Conservation (phyloP, 2,329 filamentous ascomycete genomes). For the Ambrosiella cleistominuta region DNA sequence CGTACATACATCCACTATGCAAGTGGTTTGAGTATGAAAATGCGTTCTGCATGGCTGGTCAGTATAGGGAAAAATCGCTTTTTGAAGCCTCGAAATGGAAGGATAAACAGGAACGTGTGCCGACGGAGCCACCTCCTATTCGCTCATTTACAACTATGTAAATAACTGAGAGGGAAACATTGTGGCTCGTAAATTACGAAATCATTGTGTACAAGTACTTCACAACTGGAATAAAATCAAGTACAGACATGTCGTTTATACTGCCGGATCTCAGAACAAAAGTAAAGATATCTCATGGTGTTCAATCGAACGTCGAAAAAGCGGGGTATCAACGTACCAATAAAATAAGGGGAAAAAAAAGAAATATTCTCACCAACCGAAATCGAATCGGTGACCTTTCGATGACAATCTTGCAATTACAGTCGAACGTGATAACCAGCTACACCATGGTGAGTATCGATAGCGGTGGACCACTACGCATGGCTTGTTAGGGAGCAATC, state of each 20-base stretch:
- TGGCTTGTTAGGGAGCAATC: not conserved
- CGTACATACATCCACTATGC: not conserved
- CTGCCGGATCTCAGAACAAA: not conserved
- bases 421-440: slow-evolving; percentile 13
- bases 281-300: not conserved
- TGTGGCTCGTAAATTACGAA: too few species aligned
- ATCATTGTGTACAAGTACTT: too few species aligned
- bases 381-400: slow-evolving; percentile 13
- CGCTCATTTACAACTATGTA: not conserved
- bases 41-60: not conserved
- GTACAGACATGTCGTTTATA: too few species aligned
- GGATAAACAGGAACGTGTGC: not conserved
- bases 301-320: too few species aligned
- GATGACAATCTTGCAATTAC: slow-evolving; percentile 11
- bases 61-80: not conserved
- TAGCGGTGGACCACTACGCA: slow-evolving; percentile 10
- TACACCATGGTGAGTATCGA: slow-evolving; percentile 13
- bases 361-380: slow-evolving; percentile 13
- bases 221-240: too few species aligned
- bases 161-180: too few species aligned
- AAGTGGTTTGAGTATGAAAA: not conserved
- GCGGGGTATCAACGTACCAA: not conserved
- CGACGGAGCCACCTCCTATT: slow-evolving; percentile 5
- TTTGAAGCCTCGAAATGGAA: not conserved
- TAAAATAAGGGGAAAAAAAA: slow-evolving; percentile 17